A percentile compares a stretch with the other conserved stretches of the same genome.
phyloP scores from a whole-genome alignment of 306 rosid species.

The Biancaea sappan region DNA sequence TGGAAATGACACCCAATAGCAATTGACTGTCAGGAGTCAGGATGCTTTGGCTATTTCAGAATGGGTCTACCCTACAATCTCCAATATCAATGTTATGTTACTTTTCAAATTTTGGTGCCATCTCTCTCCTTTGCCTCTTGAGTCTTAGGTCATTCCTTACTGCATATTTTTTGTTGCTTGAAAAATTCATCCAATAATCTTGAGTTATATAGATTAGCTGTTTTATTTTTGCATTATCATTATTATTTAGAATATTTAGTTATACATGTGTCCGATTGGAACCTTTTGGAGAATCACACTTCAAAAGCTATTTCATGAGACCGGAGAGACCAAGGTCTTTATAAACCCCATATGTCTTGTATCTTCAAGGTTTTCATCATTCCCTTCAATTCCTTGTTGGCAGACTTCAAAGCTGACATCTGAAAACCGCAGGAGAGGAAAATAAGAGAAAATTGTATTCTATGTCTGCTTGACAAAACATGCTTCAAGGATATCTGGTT shows the following conservation, averaged over 20 bases:
- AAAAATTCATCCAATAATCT: no score
- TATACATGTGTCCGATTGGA: neutral
- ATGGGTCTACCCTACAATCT: no score
- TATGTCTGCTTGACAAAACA: constrained; percentile 12
- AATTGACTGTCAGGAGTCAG: neutral
- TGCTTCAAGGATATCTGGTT: constrained; percentile 24
- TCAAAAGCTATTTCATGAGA: neutral
- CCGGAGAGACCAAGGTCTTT: no score
- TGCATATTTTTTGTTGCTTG: no score
- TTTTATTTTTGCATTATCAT: neutral
- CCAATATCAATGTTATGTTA: no score
- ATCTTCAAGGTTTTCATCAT: constrained; percentile 95
- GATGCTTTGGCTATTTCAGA: no score
- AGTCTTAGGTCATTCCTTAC: no score
- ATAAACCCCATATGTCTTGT: no score
- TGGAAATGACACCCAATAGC: neutral
- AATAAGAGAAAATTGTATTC: constrained; percentile 17
- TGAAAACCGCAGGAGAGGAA: constrained; percentile 31
- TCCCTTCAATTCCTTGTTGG: constrained; percentile 91
- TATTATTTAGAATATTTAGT: neutral
- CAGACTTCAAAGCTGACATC: constrained; percentile 91
- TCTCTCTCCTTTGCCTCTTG: no score
- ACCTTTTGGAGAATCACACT: neutral
- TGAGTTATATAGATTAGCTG: neutral
- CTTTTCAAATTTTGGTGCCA: no score